These are phyloP conservation scores for Ceratocystis alfenasii DNA, from an alignment of 2,329 filamentous ascomycete species.

Conservation along the genomic window DNA sequence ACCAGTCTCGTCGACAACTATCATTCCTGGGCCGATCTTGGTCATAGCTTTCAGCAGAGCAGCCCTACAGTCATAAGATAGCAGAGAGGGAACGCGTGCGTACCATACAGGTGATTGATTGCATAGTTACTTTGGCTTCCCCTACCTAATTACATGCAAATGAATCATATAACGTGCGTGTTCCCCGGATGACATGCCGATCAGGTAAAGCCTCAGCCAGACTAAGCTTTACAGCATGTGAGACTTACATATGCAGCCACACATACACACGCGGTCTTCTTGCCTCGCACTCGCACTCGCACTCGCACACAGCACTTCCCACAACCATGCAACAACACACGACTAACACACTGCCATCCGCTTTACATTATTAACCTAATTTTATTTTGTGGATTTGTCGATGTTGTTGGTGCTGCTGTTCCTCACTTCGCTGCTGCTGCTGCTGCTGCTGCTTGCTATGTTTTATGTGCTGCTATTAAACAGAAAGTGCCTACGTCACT, in stretches of 20 bases:
- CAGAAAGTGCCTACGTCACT: too few species aligned
- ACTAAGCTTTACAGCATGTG: constrained; percentile 6
- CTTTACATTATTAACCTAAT: background rate
- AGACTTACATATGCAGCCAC: constrained; percentile 7
- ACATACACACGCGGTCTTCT: background rate
- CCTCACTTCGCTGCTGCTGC: too few species aligned
- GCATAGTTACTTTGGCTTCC: background rate
- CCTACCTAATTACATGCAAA: background rate
- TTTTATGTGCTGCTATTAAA: too few species aligned
- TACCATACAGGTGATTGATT: background rate
- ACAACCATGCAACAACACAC: too few species aligned
- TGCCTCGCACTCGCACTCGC: background rate
- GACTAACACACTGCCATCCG: background rate
- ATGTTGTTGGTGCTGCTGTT: too few species aligned
- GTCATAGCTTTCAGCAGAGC: background rate
- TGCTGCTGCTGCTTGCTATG: too few species aligned
- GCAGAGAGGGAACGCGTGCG: background rate
- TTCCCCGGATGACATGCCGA: constrained; percentile 6
- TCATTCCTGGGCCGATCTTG: constrained; percentile 4
- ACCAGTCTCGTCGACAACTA: background rate
- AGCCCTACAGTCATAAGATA: background rate
- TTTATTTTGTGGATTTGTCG: too few species aligned
- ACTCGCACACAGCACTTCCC: too few species aligned
- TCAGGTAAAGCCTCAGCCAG: background rate
- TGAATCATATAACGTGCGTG: background rate